Evolutionary conservation across 768 basidiomycete genomes (phyloP).

Genomic region (Xerocomellus chrysenteron): DNA sequence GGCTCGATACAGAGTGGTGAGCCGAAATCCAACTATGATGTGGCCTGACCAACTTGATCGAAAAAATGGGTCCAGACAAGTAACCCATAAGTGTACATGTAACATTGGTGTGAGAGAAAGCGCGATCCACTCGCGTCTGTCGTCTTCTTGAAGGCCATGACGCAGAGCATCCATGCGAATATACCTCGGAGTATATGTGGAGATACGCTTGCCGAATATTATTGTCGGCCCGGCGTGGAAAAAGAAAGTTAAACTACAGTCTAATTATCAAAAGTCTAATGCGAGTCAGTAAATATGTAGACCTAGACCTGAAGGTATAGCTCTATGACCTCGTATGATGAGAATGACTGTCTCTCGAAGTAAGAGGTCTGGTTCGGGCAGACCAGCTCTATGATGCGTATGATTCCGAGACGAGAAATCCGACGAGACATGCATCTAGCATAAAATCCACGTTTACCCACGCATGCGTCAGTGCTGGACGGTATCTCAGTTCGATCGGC

Average conservation of each 20-base stretch:
- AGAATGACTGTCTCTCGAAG: background rate
- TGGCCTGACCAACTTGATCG: background rate
- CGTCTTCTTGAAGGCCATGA: background rate
- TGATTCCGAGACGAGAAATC: slow-evolving; percentile 79
- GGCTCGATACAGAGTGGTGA: background rate
- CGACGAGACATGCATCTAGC: slow-evolving; percentile 90
- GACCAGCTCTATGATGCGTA: slow-evolving; percentile 36
- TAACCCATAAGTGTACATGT: too few relatives aligned
- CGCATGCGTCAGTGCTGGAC: slow-evolving; percentile 80
- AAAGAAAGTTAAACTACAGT: background rate
- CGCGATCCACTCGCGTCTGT: background rate
- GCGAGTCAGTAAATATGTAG: background rate
- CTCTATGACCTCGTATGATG: slow-evolving; percentile 27
- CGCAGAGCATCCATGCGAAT: background rate
- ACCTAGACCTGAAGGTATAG: background rate
- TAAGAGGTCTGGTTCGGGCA: background rate
- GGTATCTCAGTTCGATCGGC: background rate
- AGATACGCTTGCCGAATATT: background rate
- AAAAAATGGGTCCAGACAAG: too few relatives aligned
- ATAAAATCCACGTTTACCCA: slow-evolving; percentile 98
- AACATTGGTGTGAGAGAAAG: too few relatives aligned
- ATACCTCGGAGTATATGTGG: background rate
- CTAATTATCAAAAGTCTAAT: background rate
- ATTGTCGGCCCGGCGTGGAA: background rate
- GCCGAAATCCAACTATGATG: background rate